Evolutionary conservation across 78 protist genomes (phyloP), one percentile per base, ranked within the genome.

Genomic region (Protostelium mycophagum): DNA sequence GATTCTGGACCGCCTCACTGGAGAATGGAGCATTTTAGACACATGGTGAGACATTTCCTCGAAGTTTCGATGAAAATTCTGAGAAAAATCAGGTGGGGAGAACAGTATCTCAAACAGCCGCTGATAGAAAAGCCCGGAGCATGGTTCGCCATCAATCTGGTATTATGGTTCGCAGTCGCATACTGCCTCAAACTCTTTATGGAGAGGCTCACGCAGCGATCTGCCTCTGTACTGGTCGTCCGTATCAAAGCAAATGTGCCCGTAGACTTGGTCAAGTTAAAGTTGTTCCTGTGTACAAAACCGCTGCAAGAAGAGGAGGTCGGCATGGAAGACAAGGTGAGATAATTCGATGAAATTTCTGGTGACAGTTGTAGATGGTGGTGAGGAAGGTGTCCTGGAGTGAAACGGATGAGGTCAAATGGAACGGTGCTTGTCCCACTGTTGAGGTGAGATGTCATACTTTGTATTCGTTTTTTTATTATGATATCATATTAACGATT

Each of bases 1-100:
- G 38, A 36, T 89, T 38, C 28, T 89, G 35, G 91, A 89, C 29
- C 91, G 85, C 36, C 35, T 89, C 38, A 34, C 87, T 25, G 91
- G 91, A 34, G 91, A 86, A 28, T 86, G 88, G 88, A 36, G 63
- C 37, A 38, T 86, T 1, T 34, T 36, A 1, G 88, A 86, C 5
- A 51, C 73, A 5, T 51, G 73, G 73, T 51, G 73, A 51, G 31
- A 51, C n/a, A n/a, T n/a, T n/a, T 51, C 73, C 73, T 51, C 73
- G 5, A 16, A 51, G 31, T 25, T 16, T 51, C 31, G 16, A 5
- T 25, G 31, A 5, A 25, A 16, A 51, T 16, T 25, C 73, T 51
- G 73, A 51, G 31, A 51, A 5, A 16, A 25, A 25, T 1, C 36
- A 35, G 63, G 88, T 86, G 88, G 88, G 88, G 63, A 28, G 34